These are phyloP conservation scores for Solioccasus polychromus DNA, from an alignment of 768 basidiomycete genomes.

Conservation along the genomic window DNA sequence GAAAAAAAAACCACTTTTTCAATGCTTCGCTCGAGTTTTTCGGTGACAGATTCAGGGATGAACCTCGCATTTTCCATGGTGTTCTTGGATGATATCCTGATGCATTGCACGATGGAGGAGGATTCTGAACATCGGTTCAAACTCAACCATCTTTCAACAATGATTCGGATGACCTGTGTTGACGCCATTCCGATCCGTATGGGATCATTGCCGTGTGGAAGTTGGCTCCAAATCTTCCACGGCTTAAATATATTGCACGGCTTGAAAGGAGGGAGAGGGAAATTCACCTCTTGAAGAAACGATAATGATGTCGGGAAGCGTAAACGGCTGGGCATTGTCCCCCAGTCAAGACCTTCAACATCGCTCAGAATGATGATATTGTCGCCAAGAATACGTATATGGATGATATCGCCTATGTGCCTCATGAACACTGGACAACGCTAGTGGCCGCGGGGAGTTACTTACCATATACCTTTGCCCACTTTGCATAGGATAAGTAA, in stretches of 20 bases:
- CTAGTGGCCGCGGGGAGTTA: too few relatives aligned
- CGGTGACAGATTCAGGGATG: too few relatives aligned
- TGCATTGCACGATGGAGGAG: constrained; percentile 5
- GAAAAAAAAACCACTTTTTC: constrained; percentile 3
- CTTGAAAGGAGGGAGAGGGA: not conserved
- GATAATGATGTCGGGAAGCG: not conserved
- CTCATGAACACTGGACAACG: too few relatives aligned
- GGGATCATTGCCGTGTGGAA: constrained; percentile 7
- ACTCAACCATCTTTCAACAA: not conserved
- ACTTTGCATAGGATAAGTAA: constrained; percentile 1
- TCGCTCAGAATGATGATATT: not conserved
- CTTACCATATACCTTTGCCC: constrained; percentile 1
- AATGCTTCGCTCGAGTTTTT: not conserved
- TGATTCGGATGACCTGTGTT: constrained; percentile 1
- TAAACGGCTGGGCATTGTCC: not conserved
- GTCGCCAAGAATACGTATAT: constrained; percentile 3
- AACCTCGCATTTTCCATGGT: too few relatives aligned
- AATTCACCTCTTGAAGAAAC: constrained; percentile 1
- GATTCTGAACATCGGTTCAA: not conserved
- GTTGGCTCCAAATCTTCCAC: not conserved
- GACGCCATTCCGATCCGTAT: constrained; percentile 1
- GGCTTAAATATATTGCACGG: not conserved
- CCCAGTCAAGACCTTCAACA: not conserved
- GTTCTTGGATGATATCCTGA: not conserved
- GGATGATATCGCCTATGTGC: not conserved